phyloP scores from a whole-genome alignment of 2,329 filamentous ascomycete genomes.

The Pyrenophora teres region DNA sequence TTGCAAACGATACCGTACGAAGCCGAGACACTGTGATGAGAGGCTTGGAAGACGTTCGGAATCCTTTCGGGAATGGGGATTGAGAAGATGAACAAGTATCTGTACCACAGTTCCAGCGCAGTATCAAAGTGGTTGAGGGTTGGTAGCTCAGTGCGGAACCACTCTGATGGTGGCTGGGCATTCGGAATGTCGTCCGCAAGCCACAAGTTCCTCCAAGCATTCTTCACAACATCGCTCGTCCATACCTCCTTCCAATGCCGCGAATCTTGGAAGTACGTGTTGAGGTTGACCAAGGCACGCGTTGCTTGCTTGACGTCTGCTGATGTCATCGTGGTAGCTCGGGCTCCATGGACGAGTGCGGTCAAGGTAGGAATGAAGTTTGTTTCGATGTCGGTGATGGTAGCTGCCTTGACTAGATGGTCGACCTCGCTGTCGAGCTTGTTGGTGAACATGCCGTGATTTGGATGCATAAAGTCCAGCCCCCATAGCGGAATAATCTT shows the following conservation, averaged over 20 bases:
- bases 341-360: constrained; percentile 48
- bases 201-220: constrained; percentile 54
- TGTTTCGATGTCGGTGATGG: constrained; percentile 44
- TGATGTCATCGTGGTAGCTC: constrained; percentile 45
- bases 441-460: constrained; percentile 50
- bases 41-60: constrained; percentile 66
- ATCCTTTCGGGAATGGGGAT: constrained; percentile 61
- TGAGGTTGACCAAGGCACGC: constrained; percentile 49
- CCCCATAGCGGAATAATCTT: constrained; percentile 52
- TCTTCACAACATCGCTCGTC: constrained; percentile 54
- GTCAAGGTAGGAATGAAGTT: constrained; percentile 51
- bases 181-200: constrained; percentile 52
- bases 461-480: constrained; percentile 49
- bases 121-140: constrained; percentile 54
- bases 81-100: constrained; percentile 61
- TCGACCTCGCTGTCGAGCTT: constrained; percentile 49
- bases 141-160: constrained; percentile 53
- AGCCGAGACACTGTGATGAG: constrained; percentile 65
- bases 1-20: constrained; percentile 67
- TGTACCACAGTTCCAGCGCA: constrained; percentile 54
- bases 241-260: constrained; percentile 55
- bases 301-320: constrained; percentile 50
- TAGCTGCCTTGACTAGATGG: constrained; percentile 42
- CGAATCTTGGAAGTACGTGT: constrained; percentile 52
- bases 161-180: constrained; percentile 49